Percentiles rank a stretch among this genome's conserved stretches.
phyloP scores from a whole-genome alignment of 345 rosid species.

The Lepidium africanum region DNA sequence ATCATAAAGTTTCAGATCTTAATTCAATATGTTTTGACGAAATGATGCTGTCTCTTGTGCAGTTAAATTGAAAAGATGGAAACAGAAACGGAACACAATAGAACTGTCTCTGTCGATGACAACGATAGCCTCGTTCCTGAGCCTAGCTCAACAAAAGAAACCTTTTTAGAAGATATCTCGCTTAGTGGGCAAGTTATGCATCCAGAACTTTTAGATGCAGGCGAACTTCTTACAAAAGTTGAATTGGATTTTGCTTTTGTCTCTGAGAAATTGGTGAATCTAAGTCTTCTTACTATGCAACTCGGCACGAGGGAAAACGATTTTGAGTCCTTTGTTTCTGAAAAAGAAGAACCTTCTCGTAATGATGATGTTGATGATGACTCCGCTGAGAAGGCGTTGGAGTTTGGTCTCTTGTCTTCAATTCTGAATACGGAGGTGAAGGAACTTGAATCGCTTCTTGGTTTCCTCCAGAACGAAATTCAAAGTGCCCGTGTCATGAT shows the following conservation, averaged over 20 bases:
- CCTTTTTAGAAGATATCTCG: constrained; percentile 33
- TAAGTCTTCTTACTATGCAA: constrained; percentile 67
- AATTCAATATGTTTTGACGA: neutral
- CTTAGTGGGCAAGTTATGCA: constrained; percentile 28
- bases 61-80: constrained; percentile 34
- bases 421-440: constrained; percentile 58
- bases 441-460: constrained; percentile 46
- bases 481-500: constrained; percentile 30
- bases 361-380: constrained; percentile 14
- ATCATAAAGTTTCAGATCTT: neutral
- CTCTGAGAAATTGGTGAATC: constrained; percentile 73
- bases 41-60: neutral
- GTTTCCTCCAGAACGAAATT: constrained; percentile 33
- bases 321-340: constrained; percentile 48
- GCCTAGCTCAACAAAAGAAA: constrained; percentile 42
- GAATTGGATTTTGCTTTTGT: constrained; percentile 68
- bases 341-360: constrained; percentile 14
- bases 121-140: constrained; percentile 39
- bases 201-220: constrained; percentile 34
- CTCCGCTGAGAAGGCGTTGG: constrained; percentile 48
- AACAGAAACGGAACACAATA: constrained; percentile 30
- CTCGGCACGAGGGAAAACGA: constrained; percentile 67
- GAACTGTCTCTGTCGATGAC: constrained; percentile 42
- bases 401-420: constrained; percentile 63
- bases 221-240: constrained; percentile 45